These are phyloP conservation scores for Nymphaea colorata DNA, from an alignment of 164 flowering plant species.

Conservation along the genomic window DNA sequence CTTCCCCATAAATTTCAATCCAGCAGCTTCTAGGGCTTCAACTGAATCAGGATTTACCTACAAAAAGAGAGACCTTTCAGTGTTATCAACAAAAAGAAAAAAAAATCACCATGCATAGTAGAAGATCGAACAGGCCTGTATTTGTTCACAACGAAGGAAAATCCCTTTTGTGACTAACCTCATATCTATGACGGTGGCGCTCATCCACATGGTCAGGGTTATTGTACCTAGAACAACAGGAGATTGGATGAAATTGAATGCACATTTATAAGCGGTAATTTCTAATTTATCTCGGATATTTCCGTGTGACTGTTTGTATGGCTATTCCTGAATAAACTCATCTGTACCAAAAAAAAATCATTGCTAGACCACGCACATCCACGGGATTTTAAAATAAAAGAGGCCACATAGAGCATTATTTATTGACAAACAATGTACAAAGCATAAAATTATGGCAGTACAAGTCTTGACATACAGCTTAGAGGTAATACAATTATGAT, in stretches of 20 bases:
- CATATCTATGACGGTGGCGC: constrained; percentile 95
- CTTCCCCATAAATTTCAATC: constrained; percentile 79
- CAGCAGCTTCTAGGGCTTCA: constrained; percentile 57
- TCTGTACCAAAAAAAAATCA: no score
- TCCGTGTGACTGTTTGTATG: no score
- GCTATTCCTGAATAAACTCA: no score
- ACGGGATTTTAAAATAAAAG: no score
- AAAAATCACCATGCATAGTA: neutral
- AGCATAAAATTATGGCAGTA: neutral
- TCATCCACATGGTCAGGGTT: constrained; percentile 71
- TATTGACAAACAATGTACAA: no score
- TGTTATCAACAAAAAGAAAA: neutral
- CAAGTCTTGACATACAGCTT: constrained; percentile 47
- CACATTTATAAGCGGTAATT: no score
- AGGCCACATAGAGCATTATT: no score
- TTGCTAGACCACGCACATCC: no score
- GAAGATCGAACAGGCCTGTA: neutral
- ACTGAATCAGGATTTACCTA: constrained; percentile 87
- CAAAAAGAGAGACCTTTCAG: constrained; percentile 1
- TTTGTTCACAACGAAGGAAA: neutral
- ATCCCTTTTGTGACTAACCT: constrained; percentile 29
- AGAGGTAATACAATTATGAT: constrained; percentile 60
- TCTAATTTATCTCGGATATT: no score
- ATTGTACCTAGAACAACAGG: constrained; percentile 33
- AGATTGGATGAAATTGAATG: no score